phyloP scores from a whole-genome alignment of 148 eudicot genomes.

The Simmondsia chinensis region DNA sequence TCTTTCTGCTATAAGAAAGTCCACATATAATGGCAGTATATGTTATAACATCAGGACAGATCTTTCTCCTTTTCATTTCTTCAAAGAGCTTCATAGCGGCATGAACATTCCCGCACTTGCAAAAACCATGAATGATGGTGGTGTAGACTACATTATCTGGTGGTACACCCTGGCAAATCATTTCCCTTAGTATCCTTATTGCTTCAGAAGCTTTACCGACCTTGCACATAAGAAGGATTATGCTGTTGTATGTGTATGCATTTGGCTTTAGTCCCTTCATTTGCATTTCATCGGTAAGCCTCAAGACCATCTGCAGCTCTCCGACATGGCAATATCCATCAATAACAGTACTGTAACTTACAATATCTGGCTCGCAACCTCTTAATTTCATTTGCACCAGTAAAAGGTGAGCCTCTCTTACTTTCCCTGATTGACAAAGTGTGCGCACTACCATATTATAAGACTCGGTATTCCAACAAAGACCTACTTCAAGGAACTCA shows the following conservation, averaged over 20 bases:
- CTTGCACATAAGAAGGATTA: constrained; percentile 62
- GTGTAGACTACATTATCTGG: constrained; percentile 77
- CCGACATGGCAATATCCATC: constrained; percentile 64
- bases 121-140: constrained; percentile 68
- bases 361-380: constrained; percentile 63
- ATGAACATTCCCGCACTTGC: constrained; percentile 49
- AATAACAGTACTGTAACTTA: constrained; percentile 67
- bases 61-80: constrained; percentile 50
- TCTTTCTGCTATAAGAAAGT: constrained; percentile 51
- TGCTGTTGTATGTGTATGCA: constrained; percentile 53
- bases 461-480: constrained; percentile 57
- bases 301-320: constrained; percentile 38
- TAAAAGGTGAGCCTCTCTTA: constrained; percentile 72
- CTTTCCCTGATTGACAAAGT: constrained; percentile 52
- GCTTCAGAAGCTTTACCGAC: constrained; percentile 58
- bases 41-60: constrained; percentile 53
- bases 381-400: constrained; percentile 65
- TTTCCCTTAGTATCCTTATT: constrained; percentile 57
- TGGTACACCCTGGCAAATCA: constrained; percentile 39
- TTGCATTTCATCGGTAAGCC: constrained; percentile 55
- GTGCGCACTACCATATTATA: constrained; percentile 53
- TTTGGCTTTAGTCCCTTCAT: constrained; percentile 60
- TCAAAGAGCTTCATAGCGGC: constrained; percentile 44
- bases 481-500: constrained; percentile 56
- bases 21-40: constrained; percentile 62